phyloP scores from a whole-genome alignment of 2,329 filamentous ascomycete species.

The Acephala macrosclerotiorum region DNA sequence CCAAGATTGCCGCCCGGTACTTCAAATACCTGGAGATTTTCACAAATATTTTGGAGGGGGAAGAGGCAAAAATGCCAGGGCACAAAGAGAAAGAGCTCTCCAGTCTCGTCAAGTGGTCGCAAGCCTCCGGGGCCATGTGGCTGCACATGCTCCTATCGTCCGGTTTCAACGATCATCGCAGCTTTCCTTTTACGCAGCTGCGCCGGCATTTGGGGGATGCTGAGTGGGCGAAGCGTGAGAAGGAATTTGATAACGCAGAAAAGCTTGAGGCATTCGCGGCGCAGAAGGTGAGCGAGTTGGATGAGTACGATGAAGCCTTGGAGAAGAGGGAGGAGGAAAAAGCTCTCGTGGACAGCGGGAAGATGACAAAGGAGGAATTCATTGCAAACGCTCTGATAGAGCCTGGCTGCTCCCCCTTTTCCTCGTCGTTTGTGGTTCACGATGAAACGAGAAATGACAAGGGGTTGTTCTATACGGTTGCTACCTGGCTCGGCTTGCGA shows the following conservation, averaged over 20 bases:
- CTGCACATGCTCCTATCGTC: conserved; percentile 30
- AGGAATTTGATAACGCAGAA: conserved; percentile 27
- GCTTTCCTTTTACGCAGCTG: conserved; percentile 30
- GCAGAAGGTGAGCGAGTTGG: conserved; percentile 41
- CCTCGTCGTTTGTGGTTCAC: no score
- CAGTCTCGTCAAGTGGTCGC: conserved; percentile 30
- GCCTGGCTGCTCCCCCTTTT: no score
- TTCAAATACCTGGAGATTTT: conserved; percentile 31
- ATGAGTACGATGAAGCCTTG: conserved; percentile 43
- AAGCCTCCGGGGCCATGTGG: conserved; percentile 31
- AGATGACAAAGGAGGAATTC: conserved; percentile 39
- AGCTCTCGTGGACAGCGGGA: conserved; percentile 40
- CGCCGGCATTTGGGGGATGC: conserved; percentile 22
- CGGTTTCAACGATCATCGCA: conserved; percentile 28
- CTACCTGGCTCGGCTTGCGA: no score
- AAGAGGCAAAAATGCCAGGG: conserved; percentile 31
- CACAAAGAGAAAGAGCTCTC: conserved; percentile 30
- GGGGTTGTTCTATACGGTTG: no score
- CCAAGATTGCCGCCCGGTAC: conserved; percentile 28
- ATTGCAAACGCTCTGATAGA: no score
- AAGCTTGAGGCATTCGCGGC: conserved; percentile 32
- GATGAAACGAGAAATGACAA: no score
- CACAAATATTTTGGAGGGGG: conserved; percentile 27
- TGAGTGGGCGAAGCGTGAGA: conserved; percentile 27
- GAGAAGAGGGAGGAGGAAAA: conserved; percentile 43